Evolutionary conservation across 768 basidiomycete species (phyloP).

Genomic region (Omphalotus guepiniiformis): DNA sequence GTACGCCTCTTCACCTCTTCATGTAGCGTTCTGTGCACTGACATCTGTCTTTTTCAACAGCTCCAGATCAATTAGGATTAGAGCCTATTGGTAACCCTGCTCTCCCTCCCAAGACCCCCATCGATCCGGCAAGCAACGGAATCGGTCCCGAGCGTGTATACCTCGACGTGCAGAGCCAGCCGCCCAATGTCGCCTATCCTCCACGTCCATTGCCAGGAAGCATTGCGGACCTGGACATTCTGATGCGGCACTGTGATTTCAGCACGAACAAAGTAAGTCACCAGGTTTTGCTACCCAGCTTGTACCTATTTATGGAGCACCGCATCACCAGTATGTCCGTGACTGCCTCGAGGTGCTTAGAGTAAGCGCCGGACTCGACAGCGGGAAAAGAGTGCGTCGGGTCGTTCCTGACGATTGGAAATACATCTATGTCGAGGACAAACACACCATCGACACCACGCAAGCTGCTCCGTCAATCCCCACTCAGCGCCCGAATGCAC

Average conservation of each 20-base stretch:
- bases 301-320: conserved; percentile 13
- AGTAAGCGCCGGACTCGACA: conserved; percentile 86
- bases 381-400: conserved; percentile 67
- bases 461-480: not conserved
- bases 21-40: not conserved
- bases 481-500: not conserved
- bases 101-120: conserved; percentile 6
- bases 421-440: conserved; percentile 76
- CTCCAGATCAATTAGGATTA: conserved; percentile 4
- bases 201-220: conserved; percentile 83
- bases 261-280: conserved; percentile 63
- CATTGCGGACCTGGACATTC: conserved; percentile 83
- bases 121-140: conserved; percentile 5
- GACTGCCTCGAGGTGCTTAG: conserved; percentile 95
- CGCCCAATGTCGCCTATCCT: conserved; percentile 73
- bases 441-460: not conserved
- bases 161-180: conserved; percentile 58
- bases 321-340: conserved; percentile 71
- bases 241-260: conserved; percentile 95
- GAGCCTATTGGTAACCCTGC: too few species aligned
- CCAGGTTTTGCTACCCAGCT: not conserved
- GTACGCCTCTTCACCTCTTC: conserved; percentile 40
- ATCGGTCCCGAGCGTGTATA: conserved; percentile 74
- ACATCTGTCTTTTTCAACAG: not conserved
- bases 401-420: conserved; percentile 80